These are phyloP conservation scores for Ophiocordyceps robertsii DNA, from an alignment of 2,329 filamentous ascomycete genomes.

Conservation along the genomic window DNA sequence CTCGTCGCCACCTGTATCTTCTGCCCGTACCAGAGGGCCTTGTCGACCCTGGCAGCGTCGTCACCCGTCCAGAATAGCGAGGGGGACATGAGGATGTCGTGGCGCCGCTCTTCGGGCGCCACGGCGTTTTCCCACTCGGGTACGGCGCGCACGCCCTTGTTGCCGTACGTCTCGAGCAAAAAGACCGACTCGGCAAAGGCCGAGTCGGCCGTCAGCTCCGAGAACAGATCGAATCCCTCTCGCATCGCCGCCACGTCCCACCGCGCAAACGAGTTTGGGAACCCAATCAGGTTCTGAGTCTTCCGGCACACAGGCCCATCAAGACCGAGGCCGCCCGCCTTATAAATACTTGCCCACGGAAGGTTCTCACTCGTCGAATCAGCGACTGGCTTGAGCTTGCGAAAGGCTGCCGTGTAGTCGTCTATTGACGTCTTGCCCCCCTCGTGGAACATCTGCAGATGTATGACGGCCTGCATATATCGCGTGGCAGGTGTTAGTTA, in stretches of 20 bases:
- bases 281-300: constrained; percentile 4
- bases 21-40: constrained; percentile 1
- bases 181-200: not conserved
- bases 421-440: not conserved
- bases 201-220: constrained; percentile 1
- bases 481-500: not conserved
- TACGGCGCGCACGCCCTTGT: constrained; percentile 1
- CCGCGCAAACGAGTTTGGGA: constrained; percentile 4
- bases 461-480: constrained; percentile 3
- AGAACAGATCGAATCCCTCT: constrained; percentile 2
- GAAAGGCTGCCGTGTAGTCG: constrained; percentile 4
- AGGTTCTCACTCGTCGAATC: not conserved
- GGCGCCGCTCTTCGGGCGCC: constrained; percentile 4
- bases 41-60: not conserved
- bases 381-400: constrained; percentile 1
- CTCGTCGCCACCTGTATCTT: not conserved
- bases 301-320: constrained; percentile 1
- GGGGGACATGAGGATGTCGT: constrained; percentile 4
- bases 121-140: constrained; percentile 2
- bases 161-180: constrained; percentile 3
- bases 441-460: constrained; percentile 3
- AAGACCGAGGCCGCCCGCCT: constrained; percentile 2
- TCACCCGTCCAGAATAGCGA: constrained; percentile 4
- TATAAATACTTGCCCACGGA: constrained; percentile 2
- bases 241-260: constrained; percentile 4